These are phyloP conservation scores for Populus simonii DNA, from an alignment of 345 rosid genomes.

Conservation along the genomic window DNA sequence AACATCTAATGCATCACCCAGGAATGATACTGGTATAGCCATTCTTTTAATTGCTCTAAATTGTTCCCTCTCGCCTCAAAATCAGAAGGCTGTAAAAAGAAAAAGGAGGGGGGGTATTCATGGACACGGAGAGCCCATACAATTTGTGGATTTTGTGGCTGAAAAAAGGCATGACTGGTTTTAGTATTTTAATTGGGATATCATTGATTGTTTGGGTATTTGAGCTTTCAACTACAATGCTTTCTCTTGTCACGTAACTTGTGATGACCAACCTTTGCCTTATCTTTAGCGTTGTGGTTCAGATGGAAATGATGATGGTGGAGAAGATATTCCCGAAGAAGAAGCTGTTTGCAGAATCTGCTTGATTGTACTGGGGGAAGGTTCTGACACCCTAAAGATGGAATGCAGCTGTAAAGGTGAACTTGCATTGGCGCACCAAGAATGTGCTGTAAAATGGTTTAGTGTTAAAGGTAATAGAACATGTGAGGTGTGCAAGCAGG, in stretches of 20 bases:
- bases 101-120: neutral
- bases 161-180: too few relatives aligned
- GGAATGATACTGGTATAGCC: constrained; percentile 40
- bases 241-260: constrained; percentile 15
- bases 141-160: too few relatives aligned
- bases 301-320: constrained; percentile 57
- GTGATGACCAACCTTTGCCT: constrained; percentile 55
- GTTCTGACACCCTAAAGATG: constrained; percentile 82
- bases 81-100: neutral
- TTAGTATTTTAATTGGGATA: neutral
- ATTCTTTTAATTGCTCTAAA: neutral
- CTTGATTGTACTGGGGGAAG: constrained; percentile 78
- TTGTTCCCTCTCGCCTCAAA: neutral
- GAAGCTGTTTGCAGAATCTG: constrained; percentile 97
- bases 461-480: constrained; percentile 93
- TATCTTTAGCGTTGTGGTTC: constrained; percentile 64
- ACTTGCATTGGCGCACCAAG: constrained; percentile 84
- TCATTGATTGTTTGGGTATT: constrained; percentile 4
- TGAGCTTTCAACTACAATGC: constrained; percentile 11
- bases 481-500: constrained; percentile 96
- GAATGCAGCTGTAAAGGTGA: constrained; percentile 97
- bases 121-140: too few relatives aligned
- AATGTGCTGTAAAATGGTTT: constrained; percentile 94
- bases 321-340: constrained; percentile 83
- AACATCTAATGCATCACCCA: constrained; percentile 31